phyloP scores from a whole-genome alignment of 257 asterid genomes.

The Przewalskia tangutica region DNA sequence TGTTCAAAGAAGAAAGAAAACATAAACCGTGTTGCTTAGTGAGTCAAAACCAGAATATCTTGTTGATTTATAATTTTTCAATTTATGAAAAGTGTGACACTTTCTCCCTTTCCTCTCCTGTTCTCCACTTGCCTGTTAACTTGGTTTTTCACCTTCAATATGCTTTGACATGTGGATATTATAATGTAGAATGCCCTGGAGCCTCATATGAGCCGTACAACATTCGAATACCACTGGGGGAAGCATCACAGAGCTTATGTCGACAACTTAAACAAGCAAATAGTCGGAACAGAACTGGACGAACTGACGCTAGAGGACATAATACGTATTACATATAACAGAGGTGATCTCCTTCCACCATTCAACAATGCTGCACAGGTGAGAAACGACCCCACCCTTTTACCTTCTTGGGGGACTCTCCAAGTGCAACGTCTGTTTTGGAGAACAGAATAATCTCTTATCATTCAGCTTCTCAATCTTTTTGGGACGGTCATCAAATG shows the following conservation, averaged over 20 bases:
- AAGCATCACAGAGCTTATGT: slow-evolving; percentile 89
- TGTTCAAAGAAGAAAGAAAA: not conserved
- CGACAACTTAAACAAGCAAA: slow-evolving; percentile 89
- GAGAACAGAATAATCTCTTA: not conserved
- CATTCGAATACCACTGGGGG: slow-evolving; percentile 95
- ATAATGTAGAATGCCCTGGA: slow-evolving; percentile 67
- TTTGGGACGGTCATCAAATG: not conserved
- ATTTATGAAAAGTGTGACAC: not conserved
- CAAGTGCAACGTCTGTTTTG: not conserved
- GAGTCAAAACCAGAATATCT: not conserved
- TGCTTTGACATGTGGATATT: slow-evolving; percentile 2
- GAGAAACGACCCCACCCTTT: not conserved
- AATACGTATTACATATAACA: slow-evolving; percentile 56
- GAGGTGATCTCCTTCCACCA: slow-evolving; percentile 77
- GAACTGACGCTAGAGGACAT: slow-evolving; percentile 55
- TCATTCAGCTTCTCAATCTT: not conserved
- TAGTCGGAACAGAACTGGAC: slow-evolving; percentile 73
- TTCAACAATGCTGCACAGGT: slow-evolving; percentile 99
- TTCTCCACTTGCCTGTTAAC: not conserved
- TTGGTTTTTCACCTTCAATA: not conserved
- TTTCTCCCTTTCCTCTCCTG: not conserved
- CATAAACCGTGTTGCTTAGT: not conserved
- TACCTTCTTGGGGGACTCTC: not conserved
- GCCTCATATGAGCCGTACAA: slow-evolving; percentile 83
- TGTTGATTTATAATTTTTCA: not conserved